Evolutionary conservation across 208 protist species (phyloP), one percentile per base, ranked within the genome.

Genomic region (Angomonas deanei): DNA sequence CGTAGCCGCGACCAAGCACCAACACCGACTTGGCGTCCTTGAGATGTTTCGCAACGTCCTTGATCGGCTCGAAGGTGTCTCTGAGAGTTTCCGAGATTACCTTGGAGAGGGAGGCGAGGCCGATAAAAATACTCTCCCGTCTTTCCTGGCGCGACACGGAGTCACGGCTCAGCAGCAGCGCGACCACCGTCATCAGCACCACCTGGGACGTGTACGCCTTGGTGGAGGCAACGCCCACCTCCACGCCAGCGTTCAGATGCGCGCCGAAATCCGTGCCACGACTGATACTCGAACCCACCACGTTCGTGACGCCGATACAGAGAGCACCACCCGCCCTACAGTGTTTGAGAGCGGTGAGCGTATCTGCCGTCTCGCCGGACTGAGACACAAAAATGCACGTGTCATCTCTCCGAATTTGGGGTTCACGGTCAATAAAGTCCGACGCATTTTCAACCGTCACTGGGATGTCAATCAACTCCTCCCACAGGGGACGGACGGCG

Each of bases 181-280:
- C 94, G 17, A 98, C 52, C 47, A 99, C 74, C 19, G 91, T 75
- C 21, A 98, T 73, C 0, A 93, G 75, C 1, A 96, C 66, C 26
- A 98, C 77, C 76, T 98, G 96, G 15, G 84, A 91, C n/a, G 96
- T 97, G 80, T 98, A 99, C 3, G 97, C 96, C 76, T 99, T 99
- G 26, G 97, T 99, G 0, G 87, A 97, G 2, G 96, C 96, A 11
- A 99, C 97, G n/a, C 94, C 91, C 10, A 98, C 93, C 72, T 99
- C 97, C 5, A 86, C 76, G 15, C 97, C 97, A 17, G 92, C 91
- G 71, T 97, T 97, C 2, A 98, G 64, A 55, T 96, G 84, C 0
- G 91, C 74, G 38, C 87, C 85, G 62, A 88, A 96, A 57, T 94
- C 67, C 2, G 94, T 91, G 33, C 83, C 61, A 19, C 96, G 84